Percentiles rank a stretch among this genome's conserved stretches.
Conservation (phyloP, 108 stramenopile species). For the Discostella pseudostelligera region DNA sequence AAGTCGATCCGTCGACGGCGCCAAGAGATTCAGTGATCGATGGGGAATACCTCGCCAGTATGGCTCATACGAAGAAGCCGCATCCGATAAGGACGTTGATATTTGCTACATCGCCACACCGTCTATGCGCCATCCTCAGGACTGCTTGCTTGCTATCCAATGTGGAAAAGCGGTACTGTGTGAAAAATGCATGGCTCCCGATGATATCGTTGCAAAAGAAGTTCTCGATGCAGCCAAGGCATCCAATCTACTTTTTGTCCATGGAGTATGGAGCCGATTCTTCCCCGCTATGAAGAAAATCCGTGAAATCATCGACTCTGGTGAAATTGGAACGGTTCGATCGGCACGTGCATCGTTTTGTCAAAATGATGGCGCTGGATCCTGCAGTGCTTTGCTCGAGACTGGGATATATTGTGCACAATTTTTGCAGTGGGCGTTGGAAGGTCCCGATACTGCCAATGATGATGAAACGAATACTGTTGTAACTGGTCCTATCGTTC, state of each 20-base stretch:
- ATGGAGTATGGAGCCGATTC: slow-evolving; percentile 57
- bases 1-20: slow-evolving; percentile 17
- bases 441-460: slow-evolving; percentile 5
- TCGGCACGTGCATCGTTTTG: slow-evolving; percentile 53
- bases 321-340: slow-evolving; percentile 45
- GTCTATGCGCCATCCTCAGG: slow-evolving; percentile 46
- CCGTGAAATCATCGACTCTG: slow-evolving; percentile 38
- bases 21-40: slow-evolving; percentile 34
- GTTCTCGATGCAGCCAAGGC: slow-evolving; percentile 32
- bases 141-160: slow-evolving; percentile 37
- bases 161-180: slow-evolving; percentile 47
- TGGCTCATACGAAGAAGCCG: slow-evolving; percentile 41
- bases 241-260: slow-evolving; percentile 36
- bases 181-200: slow-evolving; percentile 55
- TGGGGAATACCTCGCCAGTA: slow-evolving; percentile 40
- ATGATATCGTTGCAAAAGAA: slow-evolving; percentile 21
- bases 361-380: slow-evolving; percentile 54
- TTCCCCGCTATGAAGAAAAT: slow-evolving; percentile 55
- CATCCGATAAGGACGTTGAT: slow-evolving; percentile 42
- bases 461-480: neutral
- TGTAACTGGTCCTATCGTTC: slow-evolving; percentile 28
- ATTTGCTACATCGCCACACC: slow-evolving; percentile 56
- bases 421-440: slow-evolving; percentile 55
- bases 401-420: slow-evolving; percentile 61
- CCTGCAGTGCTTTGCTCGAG: slow-evolving; percentile 45